phyloP scores from a whole-genome alignment of 805 yeast genomes.

The Yamadazyma endophytica region DNA sequence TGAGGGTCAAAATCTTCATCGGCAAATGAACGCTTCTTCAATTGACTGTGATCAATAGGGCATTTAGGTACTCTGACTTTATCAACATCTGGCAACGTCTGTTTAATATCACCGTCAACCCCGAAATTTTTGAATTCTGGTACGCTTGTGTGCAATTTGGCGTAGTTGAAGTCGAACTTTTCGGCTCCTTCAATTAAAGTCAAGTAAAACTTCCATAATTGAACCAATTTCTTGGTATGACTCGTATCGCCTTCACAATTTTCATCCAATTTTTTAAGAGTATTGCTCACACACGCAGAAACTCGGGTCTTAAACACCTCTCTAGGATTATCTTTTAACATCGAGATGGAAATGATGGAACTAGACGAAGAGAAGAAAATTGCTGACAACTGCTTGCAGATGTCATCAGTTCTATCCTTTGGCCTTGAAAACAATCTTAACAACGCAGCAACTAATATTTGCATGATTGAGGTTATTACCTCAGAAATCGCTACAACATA shows the following conservation, averaged over 20 bases:
- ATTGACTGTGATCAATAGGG: constrained; percentile 3
- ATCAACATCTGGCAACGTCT: neutral
- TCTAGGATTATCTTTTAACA: constrained; percentile 2
- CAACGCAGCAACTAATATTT: constrained; percentile 9
- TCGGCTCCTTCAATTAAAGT: constrained; percentile 29
- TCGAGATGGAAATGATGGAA: constrained; percentile 4
- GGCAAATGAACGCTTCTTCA: too few relatives aligned
- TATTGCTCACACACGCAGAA: constrained; percentile 3
- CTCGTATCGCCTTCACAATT: constrained; percentile 1
- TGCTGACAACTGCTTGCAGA: constrained; percentile 10
- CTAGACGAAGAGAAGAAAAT: constrained; percentile 7
- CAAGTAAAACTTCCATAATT: constrained; percentile 35
- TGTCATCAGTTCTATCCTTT: constrained; percentile 7
- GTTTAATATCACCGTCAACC: too few relatives aligned
- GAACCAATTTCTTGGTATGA: constrained; percentile 5
- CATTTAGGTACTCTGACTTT: neutral
- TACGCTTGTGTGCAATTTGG: constrained; percentile 28
- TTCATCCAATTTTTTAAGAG: constrained; percentile 2
- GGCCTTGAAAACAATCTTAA: constrained; percentile 8
- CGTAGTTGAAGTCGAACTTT: constrained; percentile 26
- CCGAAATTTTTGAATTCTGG: constrained; percentile 17
- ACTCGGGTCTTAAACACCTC: constrained; percentile 6
- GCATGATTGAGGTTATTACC: constrained; percentile 6
- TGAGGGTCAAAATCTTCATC: too few relatives aligned
- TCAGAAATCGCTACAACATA: constrained; percentile 7